Percentiles rank a stretch among this genome's conserved stretches.
Conservation (phyloP, 805 yeast genomes). For the Candida maris region DNA sequence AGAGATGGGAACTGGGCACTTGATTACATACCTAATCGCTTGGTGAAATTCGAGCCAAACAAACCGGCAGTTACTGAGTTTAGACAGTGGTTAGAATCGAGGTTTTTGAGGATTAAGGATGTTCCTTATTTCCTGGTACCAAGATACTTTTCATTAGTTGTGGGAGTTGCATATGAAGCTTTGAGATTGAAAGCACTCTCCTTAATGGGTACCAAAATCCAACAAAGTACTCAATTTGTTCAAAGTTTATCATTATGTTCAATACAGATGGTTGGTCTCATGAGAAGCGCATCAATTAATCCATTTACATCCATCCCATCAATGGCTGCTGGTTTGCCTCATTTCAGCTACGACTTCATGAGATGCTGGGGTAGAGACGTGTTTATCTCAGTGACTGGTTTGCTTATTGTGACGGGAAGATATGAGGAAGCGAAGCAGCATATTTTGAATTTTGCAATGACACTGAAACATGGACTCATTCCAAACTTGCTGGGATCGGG, state of each 20-base stretch:
- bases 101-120: constrained; percentile 58
- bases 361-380: constrained; percentile 99
- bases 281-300: constrained; percentile 69
- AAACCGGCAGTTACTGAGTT: constrained; percentile 51
- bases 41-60: constrained; percentile 46
- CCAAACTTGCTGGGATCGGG: constrained; percentile 94
- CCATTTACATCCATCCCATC: constrained; percentile 65
- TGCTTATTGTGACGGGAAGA: constrained; percentile 73
- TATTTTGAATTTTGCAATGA: constrained; percentile 81
- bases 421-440: constrained; percentile 76
- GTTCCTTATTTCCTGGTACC: constrained; percentile 84
- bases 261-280: constrained; percentile 77
- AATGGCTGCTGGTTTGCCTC: constrained; percentile 96
- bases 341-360: constrained; percentile 86
- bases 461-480: constrained; percentile 90
- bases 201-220: constrained; percentile 51
- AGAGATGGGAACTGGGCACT: constrained; percentile 88
- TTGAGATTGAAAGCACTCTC: constrained; percentile 64
- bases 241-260: constrained; percentile 79
- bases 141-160: constrained; percentile 77
- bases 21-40: constrained; percentile 64
- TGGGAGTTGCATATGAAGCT: constrained; percentile 83
- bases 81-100: constrained; percentile 61
- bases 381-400: constrained; percentile 81
- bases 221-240: constrained; percentile 64